Conservation (phyloP, 352 stramenopile species). For the Pythium utonaiense region DNA sequence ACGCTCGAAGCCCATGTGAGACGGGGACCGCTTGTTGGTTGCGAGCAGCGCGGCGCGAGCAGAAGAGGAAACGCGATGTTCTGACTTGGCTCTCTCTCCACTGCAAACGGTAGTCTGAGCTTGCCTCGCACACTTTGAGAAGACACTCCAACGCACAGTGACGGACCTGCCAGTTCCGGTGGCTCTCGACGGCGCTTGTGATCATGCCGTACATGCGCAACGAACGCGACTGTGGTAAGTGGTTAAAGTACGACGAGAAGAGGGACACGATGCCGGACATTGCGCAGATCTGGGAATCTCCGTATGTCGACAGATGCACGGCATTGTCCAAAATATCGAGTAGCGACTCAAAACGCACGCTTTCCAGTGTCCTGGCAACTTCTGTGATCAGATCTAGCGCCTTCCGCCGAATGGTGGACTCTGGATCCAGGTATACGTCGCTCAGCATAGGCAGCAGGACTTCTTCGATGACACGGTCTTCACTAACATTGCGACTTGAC, state of each 20-base stretch:
- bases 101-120: conserved; percentile 57
- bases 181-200: conserved; percentile 55
- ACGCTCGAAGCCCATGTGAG: conserved; percentile 47
- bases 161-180: conserved; percentile 60
- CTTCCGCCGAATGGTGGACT: conserved; percentile 50
- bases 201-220: conserved; percentile 84
- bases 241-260: conserved; percentile 77
- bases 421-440: conserved; percentile 69
- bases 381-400: conserved; percentile 65
- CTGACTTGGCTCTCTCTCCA: conserved; percentile 60
- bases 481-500: conserved; percentile 75
- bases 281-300: conserved; percentile 66
- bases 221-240: conserved; percentile 60
- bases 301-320: conserved; percentile 53
- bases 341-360: conserved; percentile 73
- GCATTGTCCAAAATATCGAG: conserved; percentile 76
- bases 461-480: conserved; percentile 85
- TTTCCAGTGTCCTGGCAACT: conserved; percentile 71
- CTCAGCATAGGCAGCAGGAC: conserved; percentile 65
- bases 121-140: conserved; percentile 65
- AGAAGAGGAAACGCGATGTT: conserved; percentile 79
- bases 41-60: conserved; percentile 30
- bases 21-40: conserved; percentile 55
- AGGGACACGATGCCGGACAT: conserved; percentile 58
- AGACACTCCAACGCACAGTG: conserved; percentile 62